phyloP scores from a whole-genome alignment of 495 filamentous ascomycete genomes.

The Cryomyces minteri region DNA sequence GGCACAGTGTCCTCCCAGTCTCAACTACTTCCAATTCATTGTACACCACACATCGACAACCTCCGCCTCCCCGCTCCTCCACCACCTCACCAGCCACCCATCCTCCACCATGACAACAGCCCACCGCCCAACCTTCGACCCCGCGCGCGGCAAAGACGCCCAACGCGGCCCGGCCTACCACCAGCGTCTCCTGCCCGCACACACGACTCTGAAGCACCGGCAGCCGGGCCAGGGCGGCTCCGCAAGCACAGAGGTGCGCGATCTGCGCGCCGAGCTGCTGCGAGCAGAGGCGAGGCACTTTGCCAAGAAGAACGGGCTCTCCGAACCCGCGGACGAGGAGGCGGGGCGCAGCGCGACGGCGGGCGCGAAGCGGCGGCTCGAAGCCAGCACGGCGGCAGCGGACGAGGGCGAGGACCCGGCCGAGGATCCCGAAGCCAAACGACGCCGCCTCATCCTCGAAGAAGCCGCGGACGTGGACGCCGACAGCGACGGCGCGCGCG shows the following conservation, averaged over 20 bases:
- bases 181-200: slow-evolving; percentile 82
- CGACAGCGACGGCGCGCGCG: slow-evolving; percentile 43
- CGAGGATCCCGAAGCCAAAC: slow-evolving; percentile 68
- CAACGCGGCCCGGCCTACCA: slow-evolving; percentile 89
- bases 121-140: slow-evolving; percentile 86
- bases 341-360: slow-evolving; percentile 4
- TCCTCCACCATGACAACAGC: slow-evolving; percentile 24
- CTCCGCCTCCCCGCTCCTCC: neutral
- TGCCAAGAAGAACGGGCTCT: slow-evolving; percentile 57
- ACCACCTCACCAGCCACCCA: neutral
- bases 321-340: slow-evolving; percentile 16
- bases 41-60: neutral
- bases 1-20: no score
- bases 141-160: slow-evolving; percentile 87
- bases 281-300: slow-evolving; percentile 76
- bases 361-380: slow-evolving; percentile 47
- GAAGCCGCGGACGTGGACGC: slow-evolving; percentile 83
- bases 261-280: slow-evolving; percentile 81
- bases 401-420: slow-evolving; percentile 23
- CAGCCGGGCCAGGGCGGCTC: slow-evolving; percentile 81
- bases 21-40: no score
- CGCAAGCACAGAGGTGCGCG: slow-evolving; percentile 51
- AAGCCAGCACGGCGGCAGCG: slow-evolving; percentile 21
- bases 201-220: slow-evolving; percentile 80
- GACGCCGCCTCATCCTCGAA: slow-evolving; percentile 61